Base-by-base conservation (phyloP, 2,329 filamentous ascomycete genomes). In the Fulvia fulva region DNA sequence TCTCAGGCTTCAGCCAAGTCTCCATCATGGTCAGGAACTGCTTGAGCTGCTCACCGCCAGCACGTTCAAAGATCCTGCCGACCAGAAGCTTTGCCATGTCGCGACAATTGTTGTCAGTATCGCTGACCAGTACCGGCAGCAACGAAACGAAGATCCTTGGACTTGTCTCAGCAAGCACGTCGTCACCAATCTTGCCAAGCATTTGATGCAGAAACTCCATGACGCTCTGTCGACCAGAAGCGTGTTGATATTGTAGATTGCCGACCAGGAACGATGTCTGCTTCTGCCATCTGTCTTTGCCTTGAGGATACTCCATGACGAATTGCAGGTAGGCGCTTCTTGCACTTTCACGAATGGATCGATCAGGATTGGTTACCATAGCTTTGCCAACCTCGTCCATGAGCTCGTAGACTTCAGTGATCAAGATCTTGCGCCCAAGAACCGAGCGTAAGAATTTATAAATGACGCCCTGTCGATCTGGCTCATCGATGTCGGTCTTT, bases 361-460 rank as follows among this genome's bases (percentile, higher is more conserved):
- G 88, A 66, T 95, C 92, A 62, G 96, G 90, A 70, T 97, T 97
- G 46, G 89, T 96, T 57, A 99, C 89, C 92, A 97, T 97, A 72
- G 97, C 88, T 3, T 84, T 87, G 49, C 91, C 90, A 28, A 96
- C 87, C 67, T 91, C 87, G 71, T 99, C 94, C 63, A 97, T 83
- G 8, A 89, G 87, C 70, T 97, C 93, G 71, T 99, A 99, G 28
- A 99, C 87, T 44, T 88, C 83, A 0, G 92, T 87, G 7, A 95
- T 91, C 68, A 96, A 83, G 45, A 97, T 81, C 71, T 89, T 93
- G 19, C 92, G 85, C 54, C 90, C 88, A 70, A 99, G 83, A 25
- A 97, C 86, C 0, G 91, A 89, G 44, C 92, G 88, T 58, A 99
- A 77, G 74, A 99, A 97, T 69, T 90, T 96, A 78, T 99, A 99